Percentiles rank a stretch among this genome's conserved stretches.
phyloP scores from a whole-genome alignment of 768 basidiomycete species.

The Panellus pusillus region DNA sequence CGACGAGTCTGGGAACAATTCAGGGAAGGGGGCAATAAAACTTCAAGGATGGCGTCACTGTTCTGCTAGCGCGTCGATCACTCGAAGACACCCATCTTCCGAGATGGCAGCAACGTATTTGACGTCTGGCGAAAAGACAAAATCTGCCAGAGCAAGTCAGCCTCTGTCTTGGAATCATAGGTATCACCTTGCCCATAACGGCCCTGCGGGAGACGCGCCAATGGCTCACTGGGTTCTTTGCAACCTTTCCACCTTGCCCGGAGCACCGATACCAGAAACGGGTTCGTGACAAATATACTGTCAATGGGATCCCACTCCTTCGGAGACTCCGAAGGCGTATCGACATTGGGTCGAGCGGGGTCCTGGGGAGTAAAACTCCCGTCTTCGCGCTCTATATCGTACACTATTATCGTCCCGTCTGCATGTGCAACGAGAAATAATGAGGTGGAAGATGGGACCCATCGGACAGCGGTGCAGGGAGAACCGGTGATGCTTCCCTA shows the following conservation, averaged over 20 bases:
- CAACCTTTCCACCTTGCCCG: slow-evolving; percentile 69
- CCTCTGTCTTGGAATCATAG: background rate
- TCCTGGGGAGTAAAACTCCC: slow-evolving; percentile 68
- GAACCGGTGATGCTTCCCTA: slow-evolving; percentile 79
- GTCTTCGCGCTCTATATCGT: slow-evolving; percentile 90
- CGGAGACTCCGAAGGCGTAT: slow-evolving; percentile 32
- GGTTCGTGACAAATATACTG: slow-evolving; percentile 80
- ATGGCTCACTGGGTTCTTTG: slow-evolving; percentile 88
- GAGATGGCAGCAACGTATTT: slow-evolving; percentile 87
- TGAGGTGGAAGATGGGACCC: slow-evolving; percentile 80
- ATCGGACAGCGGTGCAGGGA: slow-evolving; percentile 84
- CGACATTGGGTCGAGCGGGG: slow-evolving; percentile 36
- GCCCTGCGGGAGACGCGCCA: slow-evolving; percentile 77
- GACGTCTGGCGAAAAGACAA: slow-evolving; percentile 92
- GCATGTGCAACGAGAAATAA: slow-evolving; percentile 87
- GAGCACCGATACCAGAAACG: slow-evolving; percentile 41
- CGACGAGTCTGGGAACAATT: slow-evolving; percentile 63
- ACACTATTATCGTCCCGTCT: slow-evolving; percentile 86
- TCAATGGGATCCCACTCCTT: slow-evolving; percentile 77
- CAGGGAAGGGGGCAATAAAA: background rate
- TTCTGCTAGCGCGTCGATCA: slow-evolving; percentile 87
- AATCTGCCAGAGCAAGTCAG: slow-evolving; percentile 48
- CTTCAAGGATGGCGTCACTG: slow-evolving; percentile 50
- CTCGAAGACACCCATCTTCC: slow-evolving; percentile 88
- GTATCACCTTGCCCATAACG: slow-evolving; percentile 59